Base-by-base conservation (phyloP, 2,329 filamentous ascomycete species). In the Xylariaceae sp. region DNA sequence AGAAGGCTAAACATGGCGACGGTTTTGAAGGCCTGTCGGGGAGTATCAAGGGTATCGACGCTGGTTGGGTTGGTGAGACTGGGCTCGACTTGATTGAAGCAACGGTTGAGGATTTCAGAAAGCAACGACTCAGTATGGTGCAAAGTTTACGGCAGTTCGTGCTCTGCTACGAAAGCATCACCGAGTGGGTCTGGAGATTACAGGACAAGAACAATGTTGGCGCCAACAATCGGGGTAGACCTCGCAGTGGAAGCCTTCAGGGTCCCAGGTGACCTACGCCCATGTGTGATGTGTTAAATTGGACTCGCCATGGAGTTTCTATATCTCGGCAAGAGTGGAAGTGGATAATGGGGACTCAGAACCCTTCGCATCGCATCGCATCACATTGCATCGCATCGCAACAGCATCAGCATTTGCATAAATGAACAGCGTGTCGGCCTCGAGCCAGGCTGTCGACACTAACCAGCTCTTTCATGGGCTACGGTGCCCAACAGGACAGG, bases 141-240 rank as follows among this genome's bases (percentile, higher is more conserved):
- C 95, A 98, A 75, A 97, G 90, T 68, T 77, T 98, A 56, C 82
- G 91, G 59, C 95, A 99, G 73, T 98, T 90, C 76, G 94, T 97
- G 46, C 85, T 99, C 29, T 99, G 95, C 74, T 99, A 99, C 73
- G 95, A 99, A 78, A 96, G 91, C 36, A 83, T 98, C 6, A 78
- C 96, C 52, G 94, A 98, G 75, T 99, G 94, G 92, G 75, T 95
- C 24, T 77, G 75, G 66, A 75, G 82, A 61, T 67, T 79, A 34
- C 77, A 84, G 51, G 79, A 79, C 39, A 65, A 59, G 39, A 67
- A 37, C 34, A 64, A 58, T 23, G 28, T 37, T 19, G 49, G 40
- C 4, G 47, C 40, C 19, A 67, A 62, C 5, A 61, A 53, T 6
- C 63, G 65, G 21, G 65, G 62, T 33, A 68, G 73, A 45, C 65